These are phyloP conservation scores for Exophiala oligosperma DNA, from an alignment of 2,329 filamentous ascomycete species.

Conservation along the genomic window DNA sequence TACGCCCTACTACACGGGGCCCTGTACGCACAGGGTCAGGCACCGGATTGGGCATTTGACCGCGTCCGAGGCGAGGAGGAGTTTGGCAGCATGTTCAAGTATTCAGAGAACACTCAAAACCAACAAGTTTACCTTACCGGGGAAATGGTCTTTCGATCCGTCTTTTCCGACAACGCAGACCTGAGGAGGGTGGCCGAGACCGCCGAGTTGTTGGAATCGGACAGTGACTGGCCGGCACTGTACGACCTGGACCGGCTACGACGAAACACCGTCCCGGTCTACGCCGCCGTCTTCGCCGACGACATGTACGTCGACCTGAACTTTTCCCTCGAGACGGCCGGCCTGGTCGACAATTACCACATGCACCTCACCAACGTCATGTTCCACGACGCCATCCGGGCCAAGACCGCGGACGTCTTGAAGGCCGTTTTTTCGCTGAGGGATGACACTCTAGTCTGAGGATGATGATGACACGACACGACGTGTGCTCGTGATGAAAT, in stretches of 20 bases:
- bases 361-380: constrained; percentile 82
- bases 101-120: constrained; percentile 30
- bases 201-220: constrained; percentile 69
- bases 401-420: constrained; percentile 73
- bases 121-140: constrained; percentile 71
- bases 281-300: constrained; percentile 78
- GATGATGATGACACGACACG: too few relatives aligned
- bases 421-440: constrained; percentile 73
- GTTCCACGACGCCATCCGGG: constrained; percentile 81
- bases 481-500: too few relatives aligned
- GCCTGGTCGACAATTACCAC: constrained; percentile 72
- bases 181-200: constrained; percentile 67
- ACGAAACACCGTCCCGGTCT: constrained; percentile 80
- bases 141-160: constrained; percentile 65
- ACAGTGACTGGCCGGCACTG: constrained; percentile 69
- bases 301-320: constrained; percentile 91
- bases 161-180: constrained; percentile 63
- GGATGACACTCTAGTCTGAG: constrained; percentile 64
- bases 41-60: constrained; percentile 74
- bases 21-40: constrained; percentile 74
- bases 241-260: constrained; percentile 74
- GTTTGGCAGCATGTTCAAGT: constrained; percentile 42
- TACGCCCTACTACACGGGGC: constrained; percentile 87
- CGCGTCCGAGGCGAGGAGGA: constrained; percentile 34
- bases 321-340: constrained; percentile 71